phyloP scores from a whole-genome alignment of 2,329 filamentous ascomycete genomes.

The Nannizzia gypsea region DNA sequence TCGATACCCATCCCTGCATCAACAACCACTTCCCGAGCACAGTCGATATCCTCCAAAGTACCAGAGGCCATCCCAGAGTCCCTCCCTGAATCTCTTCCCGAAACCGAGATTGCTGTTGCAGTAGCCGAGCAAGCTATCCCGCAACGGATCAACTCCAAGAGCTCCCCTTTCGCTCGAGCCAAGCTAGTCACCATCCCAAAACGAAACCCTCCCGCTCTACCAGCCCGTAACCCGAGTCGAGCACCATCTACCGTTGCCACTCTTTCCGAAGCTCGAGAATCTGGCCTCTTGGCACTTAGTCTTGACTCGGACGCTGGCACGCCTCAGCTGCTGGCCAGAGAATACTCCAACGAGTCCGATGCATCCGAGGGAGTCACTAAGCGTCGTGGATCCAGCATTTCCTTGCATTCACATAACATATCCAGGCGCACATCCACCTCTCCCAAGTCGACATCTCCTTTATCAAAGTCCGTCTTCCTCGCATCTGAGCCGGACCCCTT shows the following conservation, averaged over 20 bases:
- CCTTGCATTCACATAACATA: neutral
- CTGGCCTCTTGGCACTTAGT: conserved; percentile 7
- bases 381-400: neutral
- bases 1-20: neutral
- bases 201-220: conserved; percentile 56
- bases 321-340: neutral
- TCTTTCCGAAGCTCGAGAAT: conserved; percentile 3
- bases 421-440: neutral
- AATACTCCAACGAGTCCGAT: neutral
- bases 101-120: conserved; percentile 4
- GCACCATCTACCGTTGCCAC: conserved; percentile 4
- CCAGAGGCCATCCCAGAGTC: neutral
- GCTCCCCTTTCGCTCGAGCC: conserved; percentile 61
- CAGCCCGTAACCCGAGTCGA: conserved; percentile 55
- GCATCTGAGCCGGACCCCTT: neutral
- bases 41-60: neutral
- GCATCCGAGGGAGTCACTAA: neutral
- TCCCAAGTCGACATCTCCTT: neutral
- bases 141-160: conserved; percentile 48
- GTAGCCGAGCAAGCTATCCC: conserved; percentile 39
- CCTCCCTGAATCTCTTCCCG: neutral
- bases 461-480: neutral
- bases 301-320: conserved; percentile 13
- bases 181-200: conserved; percentile 78
- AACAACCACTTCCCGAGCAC: neutral